Conservation (phyloP, 495 filamentous ascomycete species). For the Lasiosphaeria ovina region DNA sequence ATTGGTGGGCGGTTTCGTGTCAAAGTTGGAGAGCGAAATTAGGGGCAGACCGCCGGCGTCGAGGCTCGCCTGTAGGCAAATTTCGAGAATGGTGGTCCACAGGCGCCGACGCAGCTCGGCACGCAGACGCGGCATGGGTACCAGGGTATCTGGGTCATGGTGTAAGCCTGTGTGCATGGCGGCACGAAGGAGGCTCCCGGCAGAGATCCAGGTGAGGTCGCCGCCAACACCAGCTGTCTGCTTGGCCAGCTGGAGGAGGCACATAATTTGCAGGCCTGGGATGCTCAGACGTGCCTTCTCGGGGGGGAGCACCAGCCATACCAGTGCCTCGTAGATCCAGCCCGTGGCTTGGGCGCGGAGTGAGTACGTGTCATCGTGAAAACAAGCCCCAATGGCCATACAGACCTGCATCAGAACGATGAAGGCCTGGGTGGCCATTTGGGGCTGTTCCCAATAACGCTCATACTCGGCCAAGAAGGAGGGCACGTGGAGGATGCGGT, state of each 20-base stretch:
- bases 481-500: conserved; percentile 48
- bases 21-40: conserved; percentile 50
- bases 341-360: conserved; percentile 49
- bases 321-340: conserved; percentile 59
- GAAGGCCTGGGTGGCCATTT: conserved; percentile 33
- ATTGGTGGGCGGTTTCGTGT: conserved; percentile 56
- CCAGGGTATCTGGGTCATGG: conserved; percentile 55
- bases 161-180: conserved; percentile 60
- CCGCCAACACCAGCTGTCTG: conserved; percentile 51
- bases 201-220: conserved; percentile 56
- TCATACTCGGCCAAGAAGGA: conserved; percentile 49
- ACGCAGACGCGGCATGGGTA: conserved; percentile 44
- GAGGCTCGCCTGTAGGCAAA: conserved; percentile 55
- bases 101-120: conserved; percentile 57
- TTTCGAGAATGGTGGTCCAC: conserved; percentile 63
- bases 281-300: conserved; percentile 51
- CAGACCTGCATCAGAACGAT: conserved; percentile 56
- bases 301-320: conserved; percentile 53
- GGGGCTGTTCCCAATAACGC: conserved; percentile 32
- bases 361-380: conserved; percentile 47
- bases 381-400: conserved; percentile 53
- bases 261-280: conserved; percentile 50
- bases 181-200: conserved; percentile 50
- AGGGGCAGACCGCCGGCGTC: conserved; percentile 55
- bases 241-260: conserved; percentile 53